Base-by-base conservation (phyloP, 805 yeast genomes). In the Ogataea thermomethanolica region DNA sequence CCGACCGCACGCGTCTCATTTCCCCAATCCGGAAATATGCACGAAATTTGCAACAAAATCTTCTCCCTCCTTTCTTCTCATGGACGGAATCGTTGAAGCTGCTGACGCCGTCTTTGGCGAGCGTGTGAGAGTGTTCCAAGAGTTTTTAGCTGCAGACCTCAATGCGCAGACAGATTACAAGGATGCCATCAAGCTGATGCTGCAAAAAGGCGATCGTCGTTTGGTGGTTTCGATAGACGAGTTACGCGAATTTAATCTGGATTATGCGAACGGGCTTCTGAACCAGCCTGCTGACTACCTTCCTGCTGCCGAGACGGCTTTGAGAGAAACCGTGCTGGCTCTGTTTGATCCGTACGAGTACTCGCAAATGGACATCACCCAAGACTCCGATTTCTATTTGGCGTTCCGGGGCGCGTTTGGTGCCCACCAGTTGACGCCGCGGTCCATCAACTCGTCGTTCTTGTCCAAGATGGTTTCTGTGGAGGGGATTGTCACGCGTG, bases 401-500 rank as follows among this genome's bases (percentile, higher is more conserved):
- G 84, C 90, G 0, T 88, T 91, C 65, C 79, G 76, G 51, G 99
- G 99, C 39, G 81, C 97, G 0, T 88, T 93, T 63, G 98, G 98
- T 40, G 77, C 81, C 41, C 90, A 89, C 58, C 75, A 83, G 32
- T 80, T 91, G 22, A 82, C 89, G 17, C 97, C 99, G 14, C 76
- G 98, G 55, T 79, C 96, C 3, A 79, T 93, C 42, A 77, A 81
- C 44, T 82, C 98, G 2, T 65, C 73, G 10, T 82, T 78, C 49
- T 68, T 93, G 37, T 88, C 95, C 41, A 81, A 82, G 56, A 69
- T 91, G 75, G 78, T 93, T 31, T 81, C 95, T 1, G 71, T 93
- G 17, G 97, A 93, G 65, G 99, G 99, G 41, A 93, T 93, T 53
- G 96, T 93, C 12, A 91, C 98, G 1, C 74, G 93, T 48, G 90